Conservation (phyloP, 2,329 filamentous ascomycete species). For the Teratosphaeriaceae sp. region DNA sequence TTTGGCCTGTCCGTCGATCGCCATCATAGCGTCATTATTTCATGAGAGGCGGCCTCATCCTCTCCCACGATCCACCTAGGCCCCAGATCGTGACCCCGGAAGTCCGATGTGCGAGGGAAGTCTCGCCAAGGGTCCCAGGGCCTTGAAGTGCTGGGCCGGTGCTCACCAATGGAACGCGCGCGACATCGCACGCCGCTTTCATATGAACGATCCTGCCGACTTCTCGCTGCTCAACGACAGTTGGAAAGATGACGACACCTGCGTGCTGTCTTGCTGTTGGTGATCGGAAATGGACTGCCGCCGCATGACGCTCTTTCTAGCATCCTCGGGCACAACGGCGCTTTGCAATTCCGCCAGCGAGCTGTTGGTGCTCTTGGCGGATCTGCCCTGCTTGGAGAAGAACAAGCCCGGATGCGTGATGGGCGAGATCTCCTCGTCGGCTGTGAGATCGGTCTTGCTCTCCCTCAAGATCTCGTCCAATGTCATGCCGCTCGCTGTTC, state of each 20-base stretch:
- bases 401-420: slow-evolving; percentile 16
- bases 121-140: too few species aligned
- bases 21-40: not conserved
- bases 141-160: too few species aligned
- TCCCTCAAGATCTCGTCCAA: slow-evolving; percentile 14
- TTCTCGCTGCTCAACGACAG: slow-evolving; percentile 5
- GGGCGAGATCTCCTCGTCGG: slow-evolving; percentile 8
- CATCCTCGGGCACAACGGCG: slow-evolving; percentile 6
- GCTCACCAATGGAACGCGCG: too few species aligned
- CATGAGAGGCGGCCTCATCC: too few species aligned
- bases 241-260: slow-evolving; percentile 8
- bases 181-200: not conserved
- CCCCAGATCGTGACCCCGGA: too few species aligned
- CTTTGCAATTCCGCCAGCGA: not conserved
- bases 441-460: slow-evolving; percentile 1
- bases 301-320: not conserved
- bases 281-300: slow-evolving; percentile 2
- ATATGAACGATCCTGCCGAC: slow-evolving; percentile 11
- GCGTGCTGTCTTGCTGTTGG: slow-evolving; percentile 1
- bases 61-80: too few species aligned
- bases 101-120: too few species aligned
- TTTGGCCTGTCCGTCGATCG: not conserved
- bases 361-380: not conserved
- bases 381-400: slow-evolving; percentile 3
- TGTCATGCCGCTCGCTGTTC: slow-evolving; percentile 8